Percentiles rank a stretch among this genome's conserved stretches.
phyloP scores from a whole-genome alignment of 495 filamentous ascomycete species.

The Neurospora tetraspora region DNA sequence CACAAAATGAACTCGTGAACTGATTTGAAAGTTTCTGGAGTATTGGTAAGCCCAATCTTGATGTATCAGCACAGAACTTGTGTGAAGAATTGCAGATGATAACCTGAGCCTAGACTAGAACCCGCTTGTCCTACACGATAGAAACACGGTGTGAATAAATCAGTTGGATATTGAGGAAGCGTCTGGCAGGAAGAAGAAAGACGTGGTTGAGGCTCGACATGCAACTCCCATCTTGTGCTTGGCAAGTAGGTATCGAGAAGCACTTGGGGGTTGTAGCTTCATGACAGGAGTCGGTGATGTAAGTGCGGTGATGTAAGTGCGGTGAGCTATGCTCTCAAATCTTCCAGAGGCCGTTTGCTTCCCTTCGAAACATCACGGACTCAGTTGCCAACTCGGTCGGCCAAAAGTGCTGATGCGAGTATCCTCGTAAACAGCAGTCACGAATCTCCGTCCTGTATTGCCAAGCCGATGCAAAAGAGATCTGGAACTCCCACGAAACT shows the following conservation, averaged over 20 bases:
- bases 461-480: background rate
- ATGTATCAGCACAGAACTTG: too few relatives aligned
- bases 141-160: too few relatives aligned
- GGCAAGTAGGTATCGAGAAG: background rate
- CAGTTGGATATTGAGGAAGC: background rate
- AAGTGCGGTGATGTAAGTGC: background rate
- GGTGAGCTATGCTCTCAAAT: background rate
- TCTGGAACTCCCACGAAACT: background rate
- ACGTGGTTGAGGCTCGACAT: background rate
- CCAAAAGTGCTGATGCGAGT: background rate
- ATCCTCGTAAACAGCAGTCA: background rate
- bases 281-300: background rate
- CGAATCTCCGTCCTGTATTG: too few relatives aligned
- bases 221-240: background rate
- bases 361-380: background rate
- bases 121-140: too few relatives aligned
- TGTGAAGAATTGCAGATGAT: too few relatives aligned
- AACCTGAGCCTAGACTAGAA: too few relatives aligned
- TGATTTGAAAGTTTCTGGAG: too few relatives aligned
- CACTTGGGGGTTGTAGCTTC: background rate
- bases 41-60: too few relatives aligned
- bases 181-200: background rate
- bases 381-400: background rate
- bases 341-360: background rate
- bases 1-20: too few relatives aligned